A percentile compares a stretch with the other conserved stretches of the same genome.
phyloP scores from a whole-genome alignment of 73 alveolate species.

The Paramecium primaurelia region DNA sequence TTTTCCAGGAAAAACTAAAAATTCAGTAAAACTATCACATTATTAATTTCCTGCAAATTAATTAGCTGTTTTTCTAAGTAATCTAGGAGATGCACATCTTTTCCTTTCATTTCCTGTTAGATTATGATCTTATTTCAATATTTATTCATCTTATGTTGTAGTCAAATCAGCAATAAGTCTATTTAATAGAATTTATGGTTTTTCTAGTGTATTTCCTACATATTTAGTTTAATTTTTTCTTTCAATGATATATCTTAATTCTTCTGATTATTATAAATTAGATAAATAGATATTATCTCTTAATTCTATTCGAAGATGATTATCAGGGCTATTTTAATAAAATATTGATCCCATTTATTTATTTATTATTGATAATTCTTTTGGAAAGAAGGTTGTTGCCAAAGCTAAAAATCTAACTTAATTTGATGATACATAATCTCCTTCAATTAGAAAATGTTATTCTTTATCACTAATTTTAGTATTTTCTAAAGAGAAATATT shows the following conservation, averaged over 20 bases:
- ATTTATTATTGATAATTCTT: background rate
- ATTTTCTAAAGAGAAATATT: background rate
- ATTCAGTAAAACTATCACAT: constrained; percentile 61
- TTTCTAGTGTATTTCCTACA: constrained; percentile 89
- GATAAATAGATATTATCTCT: background rate
- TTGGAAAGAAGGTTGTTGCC: background rate
- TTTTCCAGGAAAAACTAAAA: constrained; percentile 62
- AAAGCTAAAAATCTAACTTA: background rate
- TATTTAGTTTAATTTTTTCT: constrained; percentile 77
- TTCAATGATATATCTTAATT: constrained; percentile 87
- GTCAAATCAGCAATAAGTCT: constrained; percentile 71
- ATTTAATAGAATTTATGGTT: constrained; percentile 87
- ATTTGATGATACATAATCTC: background rate
- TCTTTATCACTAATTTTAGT: background rate
- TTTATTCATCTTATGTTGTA: constrained; percentile 75
- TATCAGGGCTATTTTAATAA: background rate
- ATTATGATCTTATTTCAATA: constrained; percentile 62
- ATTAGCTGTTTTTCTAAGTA: background rate
- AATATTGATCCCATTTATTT: background rate
- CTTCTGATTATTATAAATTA: constrained; percentile 66
- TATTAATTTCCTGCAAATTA: background rate
- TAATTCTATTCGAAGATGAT: background rate
- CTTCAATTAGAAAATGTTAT: background rate
- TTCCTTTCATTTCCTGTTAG: background rate
- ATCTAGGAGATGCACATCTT: background rate